A percentile compares a stretch with the other conserved stretches of the same genome.
Conservation (phyloP, 2,329 filamentous ascomycete genomes). For the Rhexocercosporidium sp. region DNA sequence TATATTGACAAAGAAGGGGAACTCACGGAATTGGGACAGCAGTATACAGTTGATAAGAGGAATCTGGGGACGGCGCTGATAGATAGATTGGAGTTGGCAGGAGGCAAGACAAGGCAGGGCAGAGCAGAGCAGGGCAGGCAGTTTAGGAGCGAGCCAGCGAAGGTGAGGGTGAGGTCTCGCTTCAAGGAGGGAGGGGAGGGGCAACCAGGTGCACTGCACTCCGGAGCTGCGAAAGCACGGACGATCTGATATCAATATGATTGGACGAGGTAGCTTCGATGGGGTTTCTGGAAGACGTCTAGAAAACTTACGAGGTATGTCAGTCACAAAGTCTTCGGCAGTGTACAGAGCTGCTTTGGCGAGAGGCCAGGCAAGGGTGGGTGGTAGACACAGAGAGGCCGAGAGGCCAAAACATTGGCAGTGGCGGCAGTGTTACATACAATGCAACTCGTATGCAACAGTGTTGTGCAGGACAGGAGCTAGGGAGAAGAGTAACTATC, state of each 20-base stretch:
- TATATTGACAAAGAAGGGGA: neutral
- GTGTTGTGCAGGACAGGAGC: neutral
- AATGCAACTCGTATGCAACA: neutral
- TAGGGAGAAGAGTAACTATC: neutral
- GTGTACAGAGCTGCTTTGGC: neutral
- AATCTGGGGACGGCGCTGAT: neutral
- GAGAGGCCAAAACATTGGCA: neutral
- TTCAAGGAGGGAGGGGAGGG: slow-evolving; percentile 4
- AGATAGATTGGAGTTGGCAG: neutral
- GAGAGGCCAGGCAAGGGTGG: neutral
- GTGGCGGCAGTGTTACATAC: neutral
- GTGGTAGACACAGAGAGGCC: neutral
- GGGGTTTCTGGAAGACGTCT: slow-evolving; percentile 12
- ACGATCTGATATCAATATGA: neutral
- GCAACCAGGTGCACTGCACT: neutral
- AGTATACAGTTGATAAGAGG: neutral
- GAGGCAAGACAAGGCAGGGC: neutral
- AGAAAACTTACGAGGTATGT: slow-evolving; percentile 7
- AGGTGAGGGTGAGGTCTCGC: neutral
- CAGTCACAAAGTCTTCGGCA: slow-evolving; percentile 5
- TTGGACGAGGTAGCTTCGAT: slow-evolving; percentile 15
- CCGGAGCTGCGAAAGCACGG: slow-evolving; percentile 8
- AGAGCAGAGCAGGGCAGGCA: neutral
- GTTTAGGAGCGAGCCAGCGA: neutral
- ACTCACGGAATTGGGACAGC: neutral